Base-by-base conservation (phyloP, 1,139 yeast species). In the Taiozyma sp. region DNA sequence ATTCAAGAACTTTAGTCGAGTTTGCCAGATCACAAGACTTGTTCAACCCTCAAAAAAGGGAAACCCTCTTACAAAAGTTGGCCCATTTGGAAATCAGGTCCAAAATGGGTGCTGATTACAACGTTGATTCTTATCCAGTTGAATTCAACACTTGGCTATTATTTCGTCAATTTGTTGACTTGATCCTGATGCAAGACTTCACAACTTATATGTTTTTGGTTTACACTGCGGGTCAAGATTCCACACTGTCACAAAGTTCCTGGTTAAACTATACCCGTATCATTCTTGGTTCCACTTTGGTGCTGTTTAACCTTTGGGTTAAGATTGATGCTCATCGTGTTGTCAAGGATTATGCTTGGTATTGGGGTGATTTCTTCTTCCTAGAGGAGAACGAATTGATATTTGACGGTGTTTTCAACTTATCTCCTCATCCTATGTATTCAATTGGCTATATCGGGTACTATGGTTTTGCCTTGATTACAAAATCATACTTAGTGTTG, bases 381-480 rank as follows among this genome's bases (percentile, higher is more conserved):
- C 76, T 91, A 54, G 86, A 88, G 64, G 88, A 81, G 59, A 77
- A 76, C 60, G 82, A 88, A 59, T 76, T 88, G 62, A 85, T 88
- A 35, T 88, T 88, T 68, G 96, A 89, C 66, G 96, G 96, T 45
- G 96, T 88, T 11, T 88, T 88, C 66, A 95, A 88, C 68, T 79
- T 88, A 79, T 89, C 93, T 14, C 96, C 96, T 42, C 96, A 88
- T 66, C 96, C 96, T 50, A 88, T 88, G 96, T 88, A 88, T 67
- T 87, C 96, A 0, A 85, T 89, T 49, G 96, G 96, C 7, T 88
- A 88, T 65, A 80, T 88, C 49, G 96, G 96, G 2, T 88, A 86
- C 69, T 88, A 88, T 63, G 96, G 96, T 1, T 80, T 87, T 63
- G 90, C 93, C 2, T 71, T 88, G 54, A 84, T 88, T 61, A 77